phyloP scores from a whole-genome alignment of 2,329 filamentous ascomycete genomes.

The Ambrosiella xylebori region DNA sequence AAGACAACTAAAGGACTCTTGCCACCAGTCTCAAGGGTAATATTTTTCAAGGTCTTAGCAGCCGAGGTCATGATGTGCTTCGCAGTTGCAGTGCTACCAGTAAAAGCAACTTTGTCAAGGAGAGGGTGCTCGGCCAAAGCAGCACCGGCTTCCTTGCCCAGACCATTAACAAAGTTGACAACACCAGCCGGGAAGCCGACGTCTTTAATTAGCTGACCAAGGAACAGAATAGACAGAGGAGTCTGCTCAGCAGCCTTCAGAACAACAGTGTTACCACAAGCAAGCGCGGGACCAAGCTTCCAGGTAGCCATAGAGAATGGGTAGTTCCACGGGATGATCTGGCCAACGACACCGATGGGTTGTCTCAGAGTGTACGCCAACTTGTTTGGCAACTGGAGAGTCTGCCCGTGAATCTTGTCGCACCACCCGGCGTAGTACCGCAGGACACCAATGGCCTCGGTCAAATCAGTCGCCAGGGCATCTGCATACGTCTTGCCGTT shows the following conservation, averaged over 20 bases:
- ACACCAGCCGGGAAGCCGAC: constrained; percentile 59
- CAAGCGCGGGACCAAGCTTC: constrained; percentile 38
- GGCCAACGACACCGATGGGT: constrained; percentile 59
- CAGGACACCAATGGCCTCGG: constrained; percentile 29
- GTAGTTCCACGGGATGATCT: constrained; percentile 72
- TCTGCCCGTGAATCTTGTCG: constrained; percentile 63
- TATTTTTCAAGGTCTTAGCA: constrained; percentile 38
- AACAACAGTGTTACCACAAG: constrained; percentile 40
- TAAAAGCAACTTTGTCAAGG: constrained; percentile 58
- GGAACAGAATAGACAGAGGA: constrained; percentile 40
- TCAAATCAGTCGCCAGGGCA: constrained; percentile 46
- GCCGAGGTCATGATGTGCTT: constrained; percentile 55
- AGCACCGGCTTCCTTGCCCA: constrained; percentile 44
- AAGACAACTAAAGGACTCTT: constrained; percentile 44
- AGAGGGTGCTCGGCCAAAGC: constrained; percentile 45
- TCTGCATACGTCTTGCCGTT: constrained; percentile 62
- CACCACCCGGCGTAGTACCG: constrained; percentile 68
- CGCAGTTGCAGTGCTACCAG: constrained; percentile 50
- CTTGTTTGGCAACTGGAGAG: constrained; percentile 54
- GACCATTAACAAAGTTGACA: constrained; percentile 52
- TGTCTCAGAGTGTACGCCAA: constrained; percentile 62
- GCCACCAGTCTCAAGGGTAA: constrained; percentile 42
- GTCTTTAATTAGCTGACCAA: constrained; percentile 46
- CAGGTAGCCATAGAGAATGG: constrained; percentile 54
- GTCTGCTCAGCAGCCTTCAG: constrained; percentile 45